Evolutionary conservation across 2,329 filamentous ascomycete genomes (phyloP).

Genomic region (Exophiala sp.): DNA sequence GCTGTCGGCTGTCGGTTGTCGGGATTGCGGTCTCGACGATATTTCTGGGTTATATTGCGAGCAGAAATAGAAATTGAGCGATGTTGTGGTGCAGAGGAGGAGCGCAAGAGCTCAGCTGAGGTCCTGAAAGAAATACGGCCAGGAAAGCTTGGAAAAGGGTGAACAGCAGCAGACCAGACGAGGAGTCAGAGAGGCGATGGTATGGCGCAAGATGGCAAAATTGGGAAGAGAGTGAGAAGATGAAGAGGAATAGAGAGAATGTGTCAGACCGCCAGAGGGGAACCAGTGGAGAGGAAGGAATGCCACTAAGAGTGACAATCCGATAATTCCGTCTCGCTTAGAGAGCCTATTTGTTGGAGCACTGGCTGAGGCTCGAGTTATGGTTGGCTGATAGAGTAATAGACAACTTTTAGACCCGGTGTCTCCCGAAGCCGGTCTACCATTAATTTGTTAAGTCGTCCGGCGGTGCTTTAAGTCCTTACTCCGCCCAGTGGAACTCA

Average conservation of each 20-base stretch:
- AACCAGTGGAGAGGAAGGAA: neutral
- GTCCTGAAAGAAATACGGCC: neutral
- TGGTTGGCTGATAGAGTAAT: neutral
- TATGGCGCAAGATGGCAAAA: constrained; percentile 6
- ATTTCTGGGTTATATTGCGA: neutral
- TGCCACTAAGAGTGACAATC: neutral
- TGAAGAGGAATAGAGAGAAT: too few species aligned
- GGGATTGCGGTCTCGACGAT: neutral
- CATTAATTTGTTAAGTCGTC: neutral
- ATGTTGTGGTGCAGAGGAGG: neutral
- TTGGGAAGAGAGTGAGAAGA: neutral
- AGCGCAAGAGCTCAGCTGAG: neutral
- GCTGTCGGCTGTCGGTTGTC: neutral
- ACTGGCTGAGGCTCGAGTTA: neutral
- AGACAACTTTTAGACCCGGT: neutral
- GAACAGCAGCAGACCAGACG: neutral
- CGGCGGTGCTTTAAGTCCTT: neutral
- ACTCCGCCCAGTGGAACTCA: neutral
- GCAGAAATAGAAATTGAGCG: neutral
- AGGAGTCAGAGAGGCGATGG: neutral
- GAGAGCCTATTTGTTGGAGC: neutral
- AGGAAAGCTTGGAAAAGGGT: neutral
- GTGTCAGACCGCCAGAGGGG: neutral
- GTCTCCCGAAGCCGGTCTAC: neutral
- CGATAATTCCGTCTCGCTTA: neutral